These are phyloP conservation scores for Takashimella tepidaria DNA, from an alignment of 1,284 basidiomycete genomes.

Conservation along the genomic window DNA sequence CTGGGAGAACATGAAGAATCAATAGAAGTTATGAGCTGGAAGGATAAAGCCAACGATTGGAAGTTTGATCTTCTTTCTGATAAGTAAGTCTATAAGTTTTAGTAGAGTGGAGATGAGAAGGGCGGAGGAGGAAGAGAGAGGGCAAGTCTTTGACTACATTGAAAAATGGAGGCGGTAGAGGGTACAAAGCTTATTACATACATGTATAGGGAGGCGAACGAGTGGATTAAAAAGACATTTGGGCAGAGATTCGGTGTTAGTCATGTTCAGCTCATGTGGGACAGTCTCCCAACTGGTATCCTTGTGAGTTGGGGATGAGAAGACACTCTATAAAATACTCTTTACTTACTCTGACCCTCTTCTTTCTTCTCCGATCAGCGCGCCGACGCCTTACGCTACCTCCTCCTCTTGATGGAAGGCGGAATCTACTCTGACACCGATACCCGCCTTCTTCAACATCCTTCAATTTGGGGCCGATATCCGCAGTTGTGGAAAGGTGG, in stretches of 20 bases:
- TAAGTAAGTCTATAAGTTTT: conserved; percentile 3
- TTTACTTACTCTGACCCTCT: conserved; percentile 2
- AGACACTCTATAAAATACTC: neutral
- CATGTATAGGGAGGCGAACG: conserved; percentile 20
- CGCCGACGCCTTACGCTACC: conserved; percentile 43
- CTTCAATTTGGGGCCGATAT: conserved; percentile 35
- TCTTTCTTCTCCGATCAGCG: conserved; percentile 15
- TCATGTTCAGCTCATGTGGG: conserved; percentile 34
- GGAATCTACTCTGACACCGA: conserved; percentile 49
- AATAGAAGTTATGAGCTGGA: conserved; percentile 33
- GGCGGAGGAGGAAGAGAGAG: conserved; percentile 32
- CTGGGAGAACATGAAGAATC: conserved; percentile 10
- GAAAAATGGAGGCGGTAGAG: too few relatives aligned
- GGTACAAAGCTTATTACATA: too few relatives aligned
- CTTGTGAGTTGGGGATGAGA: conserved; percentile 37
- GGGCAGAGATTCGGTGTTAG: conserved; percentile 1
- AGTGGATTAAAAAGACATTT: neutral
- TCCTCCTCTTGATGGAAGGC: conserved; percentile 42
- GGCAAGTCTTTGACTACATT: too few relatives aligned
- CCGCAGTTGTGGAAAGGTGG: conserved; percentile 33
- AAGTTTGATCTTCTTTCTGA: neutral
- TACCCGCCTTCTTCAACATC: conserved; percentile 38
- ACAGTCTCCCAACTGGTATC: conserved; percentile 40
- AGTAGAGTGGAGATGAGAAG: too few relatives aligned
- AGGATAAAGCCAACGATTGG: conserved; percentile 1